Conservation (phyloP, 2,329 filamentous ascomycete genomes). For the Alternaria triticina region DNA sequence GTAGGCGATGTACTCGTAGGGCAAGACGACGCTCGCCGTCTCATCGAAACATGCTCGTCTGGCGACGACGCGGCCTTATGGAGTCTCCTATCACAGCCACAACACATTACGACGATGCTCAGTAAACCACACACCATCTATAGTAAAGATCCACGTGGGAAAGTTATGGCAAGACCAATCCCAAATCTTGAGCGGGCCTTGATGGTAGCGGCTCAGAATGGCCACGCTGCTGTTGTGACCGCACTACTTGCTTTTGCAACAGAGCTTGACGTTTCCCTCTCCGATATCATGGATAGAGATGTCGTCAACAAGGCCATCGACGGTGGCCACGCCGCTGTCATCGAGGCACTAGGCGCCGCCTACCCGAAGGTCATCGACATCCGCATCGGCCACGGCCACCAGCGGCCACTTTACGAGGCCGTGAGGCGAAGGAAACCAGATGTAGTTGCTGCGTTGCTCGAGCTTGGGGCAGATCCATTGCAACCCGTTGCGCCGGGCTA, state of each 20-base stretch:
- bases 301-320: neutral
- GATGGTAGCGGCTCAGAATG: neutral
- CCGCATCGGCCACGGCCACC: neutral
- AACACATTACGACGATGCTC: neutral
- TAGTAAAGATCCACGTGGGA: neutral
- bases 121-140: neutral
- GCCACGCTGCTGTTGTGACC: neutral
- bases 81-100: neutral
- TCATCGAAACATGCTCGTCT: neutral
- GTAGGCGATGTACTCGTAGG: neutral
- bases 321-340: neutral
- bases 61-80: neutral
- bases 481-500: neutral
- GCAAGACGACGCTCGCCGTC: neutral
- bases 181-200: neutral
- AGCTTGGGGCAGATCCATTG: neutral
- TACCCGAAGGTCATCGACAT: neutral
- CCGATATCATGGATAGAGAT: neutral
- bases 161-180: neutral
- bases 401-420: neutral
- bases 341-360: neutral
- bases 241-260: neutral
- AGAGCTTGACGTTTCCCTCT: accelerated
- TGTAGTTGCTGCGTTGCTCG: neutral
- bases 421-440: neutral